A percentile compares a stretch with the other conserved stretches of the same genome.
Conservation (phyloP, 306 rosid species). For the Vachellia collinsii region DNA sequence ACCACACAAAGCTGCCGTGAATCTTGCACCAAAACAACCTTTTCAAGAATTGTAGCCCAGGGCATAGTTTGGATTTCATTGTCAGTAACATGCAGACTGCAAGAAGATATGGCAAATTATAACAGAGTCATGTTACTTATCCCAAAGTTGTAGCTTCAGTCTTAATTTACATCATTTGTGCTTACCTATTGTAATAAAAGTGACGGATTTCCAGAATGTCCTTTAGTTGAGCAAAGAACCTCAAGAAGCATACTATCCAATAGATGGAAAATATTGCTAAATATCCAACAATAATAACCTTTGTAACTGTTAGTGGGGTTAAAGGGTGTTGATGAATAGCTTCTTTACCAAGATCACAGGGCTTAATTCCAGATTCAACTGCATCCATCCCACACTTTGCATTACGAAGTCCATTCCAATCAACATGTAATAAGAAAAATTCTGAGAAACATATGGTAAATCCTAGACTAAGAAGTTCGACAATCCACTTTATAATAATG, state of each 20-base stretch:
- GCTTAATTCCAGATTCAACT: conserved; percentile 88
- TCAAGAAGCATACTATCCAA: conserved; percentile 86
- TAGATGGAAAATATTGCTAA: conserved; percentile 83
- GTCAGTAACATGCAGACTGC: conserved; percentile 86
- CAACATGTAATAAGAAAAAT: conserved; percentile 80
- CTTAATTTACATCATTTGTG: conserved; percentile 17
- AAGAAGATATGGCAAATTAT: conserved; percentile 39
- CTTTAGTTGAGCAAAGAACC: conserved; percentile 87
- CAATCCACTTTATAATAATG: conserved; percentile 87
- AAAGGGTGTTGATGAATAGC: conserved; percentile 86
- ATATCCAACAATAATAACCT: conserved; percentile 83
- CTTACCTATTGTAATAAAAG: conserved; percentile 78
- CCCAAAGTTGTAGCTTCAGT: conserved; percentile 29
- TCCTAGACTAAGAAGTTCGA: conserved; percentile 89
- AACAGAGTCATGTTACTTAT: background rate
- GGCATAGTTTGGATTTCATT: conserved; percentile 91
- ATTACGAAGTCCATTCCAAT: conserved; percentile 95
- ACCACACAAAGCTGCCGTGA: conserved; percentile 79
- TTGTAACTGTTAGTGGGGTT: conserved; percentile 74
- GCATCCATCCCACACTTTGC: conserved; percentile 99
- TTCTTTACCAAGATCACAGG: conserved; percentile 96
- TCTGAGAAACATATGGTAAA: conserved; percentile 92
- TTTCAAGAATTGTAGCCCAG: conserved; percentile 89
- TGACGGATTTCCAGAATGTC: conserved; percentile 74
- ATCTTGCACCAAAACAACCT: conserved; percentile 76